These are phyloP conservation scores for Phascolomyces articulosus DNA, from an alignment of 371 early-diverging fungal species.

Conservation along the genomic window DNA sequence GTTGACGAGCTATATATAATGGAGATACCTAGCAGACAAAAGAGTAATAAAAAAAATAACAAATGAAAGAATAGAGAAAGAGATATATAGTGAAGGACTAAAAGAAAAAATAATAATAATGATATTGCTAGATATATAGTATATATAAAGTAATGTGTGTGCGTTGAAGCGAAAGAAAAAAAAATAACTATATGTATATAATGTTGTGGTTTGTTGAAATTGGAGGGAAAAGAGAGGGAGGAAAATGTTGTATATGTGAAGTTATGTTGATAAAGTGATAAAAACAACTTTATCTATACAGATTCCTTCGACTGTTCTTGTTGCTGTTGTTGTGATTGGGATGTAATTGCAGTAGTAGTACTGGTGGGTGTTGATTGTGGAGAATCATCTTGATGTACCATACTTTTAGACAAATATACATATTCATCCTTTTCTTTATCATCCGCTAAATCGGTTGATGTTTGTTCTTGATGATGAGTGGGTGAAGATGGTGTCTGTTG, in stretches of 20 bases:
- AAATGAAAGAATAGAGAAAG: not conserved
- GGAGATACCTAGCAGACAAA: not conserved
- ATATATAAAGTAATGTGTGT: not conserved
- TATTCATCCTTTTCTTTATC: conserved; percentile 23
- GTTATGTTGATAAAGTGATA: not conserved
- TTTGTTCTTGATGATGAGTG: conserved; percentile 1
- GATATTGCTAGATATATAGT: not conserved
- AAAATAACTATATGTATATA: no score
- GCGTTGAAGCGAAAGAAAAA: no score
- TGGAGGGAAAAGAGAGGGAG: not conserved
- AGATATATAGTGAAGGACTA: not conserved
- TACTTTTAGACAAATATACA: conserved; percentile 25
- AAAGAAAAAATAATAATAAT: not conserved
- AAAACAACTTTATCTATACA: conserved; percentile 2
- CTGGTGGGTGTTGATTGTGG: not conserved
- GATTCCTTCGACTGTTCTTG: conserved; percentile 5
- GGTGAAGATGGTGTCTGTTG: not conserved
- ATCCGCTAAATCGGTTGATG: not conserved
- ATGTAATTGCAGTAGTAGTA: not conserved
- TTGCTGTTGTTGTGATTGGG: not conserved
- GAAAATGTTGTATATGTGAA: not conserved
- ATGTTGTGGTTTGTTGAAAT: not conserved
- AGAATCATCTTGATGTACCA: conserved; percentile 19
- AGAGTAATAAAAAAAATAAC: not conserved
- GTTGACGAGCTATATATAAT: conserved; percentile 4